phyloP scores from a whole-genome alignment of 1,139 yeast species.

The Yamadazyma dendronema region DNA sequence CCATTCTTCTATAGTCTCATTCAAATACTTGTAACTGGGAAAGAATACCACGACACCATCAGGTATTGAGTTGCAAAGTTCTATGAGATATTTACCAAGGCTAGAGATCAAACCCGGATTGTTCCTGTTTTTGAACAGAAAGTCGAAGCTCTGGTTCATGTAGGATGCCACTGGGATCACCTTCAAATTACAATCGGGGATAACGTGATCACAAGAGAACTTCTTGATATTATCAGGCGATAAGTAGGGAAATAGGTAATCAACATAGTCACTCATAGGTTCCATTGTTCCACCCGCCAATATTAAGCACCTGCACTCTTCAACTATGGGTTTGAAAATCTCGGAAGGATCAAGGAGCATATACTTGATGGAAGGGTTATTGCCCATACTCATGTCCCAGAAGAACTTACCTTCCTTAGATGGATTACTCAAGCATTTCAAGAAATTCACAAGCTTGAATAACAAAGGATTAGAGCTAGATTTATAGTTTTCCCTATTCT shows the following conservation, averaged over 20 bases:
- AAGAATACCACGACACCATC: conserved; percentile 78
- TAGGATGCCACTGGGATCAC: conserved; percentile 51
- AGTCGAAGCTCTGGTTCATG: conserved; percentile 44
- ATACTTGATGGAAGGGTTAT: conserved; percentile 50
- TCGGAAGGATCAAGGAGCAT: conserved; percentile 80
- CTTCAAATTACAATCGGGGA: conserved; percentile 65
- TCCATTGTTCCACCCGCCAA: conserved; percentile 98
- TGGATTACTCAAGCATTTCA: conserved; percentile 69
- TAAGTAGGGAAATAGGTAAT: conserved; percentile 63
- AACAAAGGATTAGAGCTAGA: conserved; percentile 53
- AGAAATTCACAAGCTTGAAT: conserved; percentile 63
- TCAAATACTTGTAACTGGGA: conserved; percentile 78
- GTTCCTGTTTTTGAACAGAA: conserved; percentile 66
- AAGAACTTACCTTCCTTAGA: conserved; percentile 79
- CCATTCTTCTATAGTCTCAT: conserved; percentile 55
- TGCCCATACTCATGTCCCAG: conserved; percentile 44
- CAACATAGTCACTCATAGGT: conserved; percentile 70
- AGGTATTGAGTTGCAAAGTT: conserved; percentile 53
- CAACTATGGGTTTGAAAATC: conserved; percentile 63
- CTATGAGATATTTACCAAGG: conserved; percentile 51
- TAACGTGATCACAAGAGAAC: conserved; percentile 82
- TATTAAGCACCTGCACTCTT: conserved; percentile 67
- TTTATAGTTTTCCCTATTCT: conserved; percentile 14
- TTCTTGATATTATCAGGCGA: conserved; percentile 39
- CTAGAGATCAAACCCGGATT: conserved; percentile 43